Evolutionary conservation across 441 rosid genomes (phyloP).

Genomic region (Hura crepitans): DNA sequence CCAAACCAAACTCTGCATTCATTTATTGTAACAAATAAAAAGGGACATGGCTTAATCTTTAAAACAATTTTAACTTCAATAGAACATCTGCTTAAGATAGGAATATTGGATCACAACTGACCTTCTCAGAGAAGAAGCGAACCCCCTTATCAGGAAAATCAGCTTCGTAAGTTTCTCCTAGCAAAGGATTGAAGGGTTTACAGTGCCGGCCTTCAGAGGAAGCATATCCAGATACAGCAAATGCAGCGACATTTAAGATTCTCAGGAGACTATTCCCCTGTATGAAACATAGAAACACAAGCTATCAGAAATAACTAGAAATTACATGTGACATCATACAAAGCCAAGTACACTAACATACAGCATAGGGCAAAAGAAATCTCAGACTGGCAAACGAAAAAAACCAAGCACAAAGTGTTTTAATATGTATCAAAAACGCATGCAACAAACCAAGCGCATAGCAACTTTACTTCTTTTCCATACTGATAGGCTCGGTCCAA

Average conservation of each 20-base stretch:
- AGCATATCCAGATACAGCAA: constrained; percentile 97
- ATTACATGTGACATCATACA: neutral
- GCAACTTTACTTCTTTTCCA: constrained; percentile 70
- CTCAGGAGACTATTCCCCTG: constrained; percentile 81
- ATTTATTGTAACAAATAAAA: neutral
- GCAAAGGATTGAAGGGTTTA: constrained; percentile 96
- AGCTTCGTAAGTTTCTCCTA: constrained; percentile 98
- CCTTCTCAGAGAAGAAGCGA: constrained; percentile 97
- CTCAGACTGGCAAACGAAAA: too few species aligned
- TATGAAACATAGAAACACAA: constrained; percentile 4
- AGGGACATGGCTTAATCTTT: neutral
- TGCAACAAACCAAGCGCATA: neutral
- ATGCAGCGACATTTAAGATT: constrained; percentile 82
- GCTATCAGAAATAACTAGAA: neutral
- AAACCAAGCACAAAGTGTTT: neutral
- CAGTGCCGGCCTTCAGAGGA: constrained; percentile 93
- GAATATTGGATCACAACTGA: constrained; percentile 25
- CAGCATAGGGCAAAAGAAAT: neutral
- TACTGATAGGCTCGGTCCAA: constrained; percentile 70
- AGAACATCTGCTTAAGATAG: constrained; percentile 8
- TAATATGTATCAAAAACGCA: constrained; percentile 1
- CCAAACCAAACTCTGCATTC: too few species aligned
- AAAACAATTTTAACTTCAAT: neutral
- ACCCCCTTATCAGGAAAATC: constrained; percentile 88
- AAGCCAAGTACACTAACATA: too few species aligned